Conservation (phyloP, 2,329 filamentous ascomycete species). For the Sarocladiaceae sp. region DNA sequence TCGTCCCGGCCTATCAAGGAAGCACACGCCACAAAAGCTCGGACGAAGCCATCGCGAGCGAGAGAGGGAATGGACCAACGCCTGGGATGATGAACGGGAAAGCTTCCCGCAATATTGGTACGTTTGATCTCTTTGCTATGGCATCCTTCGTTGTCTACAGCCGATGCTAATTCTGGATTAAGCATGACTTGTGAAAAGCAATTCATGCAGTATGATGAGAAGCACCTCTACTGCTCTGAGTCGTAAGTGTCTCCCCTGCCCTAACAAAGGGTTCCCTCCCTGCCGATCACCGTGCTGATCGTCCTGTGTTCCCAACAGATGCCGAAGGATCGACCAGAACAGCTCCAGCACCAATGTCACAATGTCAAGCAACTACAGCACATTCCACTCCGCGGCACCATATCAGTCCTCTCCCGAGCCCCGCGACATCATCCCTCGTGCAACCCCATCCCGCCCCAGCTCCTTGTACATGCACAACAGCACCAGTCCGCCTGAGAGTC, state of each 20-base stretch:
- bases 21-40: slow-evolving; percentile 43
- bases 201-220: slow-evolving; percentile 55
- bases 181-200: slow-evolving; percentile 67
- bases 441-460: slow-evolving; percentile 57
- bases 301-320: slow-evolving; percentile 32
- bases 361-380: slow-evolving; percentile 24
- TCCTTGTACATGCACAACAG: slow-evolving; percentile 50
- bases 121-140: slow-evolving; percentile 19
- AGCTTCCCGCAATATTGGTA: slow-evolving; percentile 65
- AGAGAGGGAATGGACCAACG: slow-evolving; percentile 43
- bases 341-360: slow-evolving; percentile 23
- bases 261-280: neutral
- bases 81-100: slow-evolving; percentile 54
- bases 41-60: slow-evolving; percentile 47
- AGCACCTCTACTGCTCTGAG: slow-evolving; percentile 59
- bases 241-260: slow-evolving; percentile 42
- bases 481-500: slow-evolving; percentile 47
- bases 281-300: slow-evolving; percentile 14
- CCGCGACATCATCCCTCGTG: slow-evolving; percentile 59
- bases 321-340: slow-evolving; percentile 49
- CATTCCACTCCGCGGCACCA: slow-evolving; percentile 20
- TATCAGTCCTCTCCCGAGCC: slow-evolving; percentile 47
- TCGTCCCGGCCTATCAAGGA: slow-evolving; percentile 42
- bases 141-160: slow-evolving; percentile 15
- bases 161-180: slow-evolving; percentile 12